phyloP scores from a whole-genome alignment of 2,329 filamentous ascomycete genomes.

The Ceratocystis cubensis region DNA sequence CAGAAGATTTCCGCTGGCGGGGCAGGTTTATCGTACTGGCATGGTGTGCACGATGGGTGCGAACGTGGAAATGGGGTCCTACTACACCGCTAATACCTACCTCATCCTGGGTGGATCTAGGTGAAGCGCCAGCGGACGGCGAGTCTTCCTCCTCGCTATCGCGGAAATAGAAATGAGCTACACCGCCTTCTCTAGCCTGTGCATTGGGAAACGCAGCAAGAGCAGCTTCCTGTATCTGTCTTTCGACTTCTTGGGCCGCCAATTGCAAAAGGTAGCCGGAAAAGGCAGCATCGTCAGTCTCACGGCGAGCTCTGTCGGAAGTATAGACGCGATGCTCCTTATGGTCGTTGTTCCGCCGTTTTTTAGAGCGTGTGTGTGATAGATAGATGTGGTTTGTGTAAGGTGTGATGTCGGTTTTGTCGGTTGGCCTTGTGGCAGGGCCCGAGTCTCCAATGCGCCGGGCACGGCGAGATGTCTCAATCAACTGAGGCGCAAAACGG shows the following conservation, averaged over 20 bases:
- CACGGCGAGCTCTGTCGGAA: conserved; percentile 36
- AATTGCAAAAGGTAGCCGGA: conserved; percentile 66
- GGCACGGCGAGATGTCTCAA: conserved; percentile 65
- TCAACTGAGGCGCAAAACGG: conserved; percentile 63
- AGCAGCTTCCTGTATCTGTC: conserved; percentile 64
- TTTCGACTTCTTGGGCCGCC: conserved; percentile 66
- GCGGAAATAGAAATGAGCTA: conserved; percentile 57
- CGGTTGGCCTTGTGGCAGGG: conserved; percentile 49
- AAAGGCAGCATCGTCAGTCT: conserved; percentile 63
- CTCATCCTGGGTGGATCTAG: conserved; percentile 11
- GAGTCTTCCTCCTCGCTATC: conserved; percentile 49
- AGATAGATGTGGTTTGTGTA: conserved; percentile 50
- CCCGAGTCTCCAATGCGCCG: conserved; percentile 53
- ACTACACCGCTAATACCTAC: background rate
- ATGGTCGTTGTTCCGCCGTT: conserved; percentile 14
- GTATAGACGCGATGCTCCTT: conserved; percentile 15
- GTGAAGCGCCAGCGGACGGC: conserved; percentile 22
- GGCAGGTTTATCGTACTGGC: conserved; percentile 23
- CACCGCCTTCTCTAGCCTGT: conserved; percentile 53
- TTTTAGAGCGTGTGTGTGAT: conserved; percentile 23
- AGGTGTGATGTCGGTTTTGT: conserved; percentile 61
- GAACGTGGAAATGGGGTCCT: conserved; percentile 26
- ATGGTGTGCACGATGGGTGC: background rate
- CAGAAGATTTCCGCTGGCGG: conserved; percentile 46
- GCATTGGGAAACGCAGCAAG: conserved; percentile 60